Base-by-base conservation (phyloP, 1,139 yeast genomes). In the Yamadazyma songkhlaensis region DNA sequence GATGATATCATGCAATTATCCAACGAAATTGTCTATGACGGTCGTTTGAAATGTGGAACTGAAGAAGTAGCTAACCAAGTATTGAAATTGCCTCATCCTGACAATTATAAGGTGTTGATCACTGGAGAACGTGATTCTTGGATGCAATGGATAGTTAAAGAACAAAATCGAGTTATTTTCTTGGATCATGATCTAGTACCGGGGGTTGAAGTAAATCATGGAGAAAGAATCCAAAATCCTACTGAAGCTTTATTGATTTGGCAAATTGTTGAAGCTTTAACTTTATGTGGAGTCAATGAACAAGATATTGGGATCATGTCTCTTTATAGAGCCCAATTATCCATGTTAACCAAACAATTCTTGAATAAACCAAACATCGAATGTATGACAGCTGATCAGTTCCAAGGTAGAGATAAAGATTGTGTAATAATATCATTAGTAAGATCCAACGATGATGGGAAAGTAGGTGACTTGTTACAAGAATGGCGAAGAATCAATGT, bases 401-500 rank as follows among this genome's bases (percentile, higher is more conserved):
- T 85, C 48, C 98, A 94, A 60, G 99, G 98, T 0, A 73, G 97
- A 39, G 99, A 94, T 57, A 92, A 89, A 57, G 94, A 89, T 36
- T 83, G 96, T 50, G 80, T 94, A 10, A 77, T 94, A 2, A 79
- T 94, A 6, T 89, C 97, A 1, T 63, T 92, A 46, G 97, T 90
- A 3, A 69, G 96, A 32, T 83, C 96, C 2, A 92, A 90, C 54
- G 64, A 67, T 2, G 74, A 76, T n/a, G 67, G 72, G 10, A 72
- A 69, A 37, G 80, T 85, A 1, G 97, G 98, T 1, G 87, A 85
- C 29, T 66, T 92, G 37, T 63, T 92, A 29, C 79, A 76, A 44
- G 98, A 92, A 51, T 84, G 97, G 92, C 71, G 97, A 47, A 73
- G 98, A 45, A 75, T 94, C 36, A 92, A 92, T 59, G 98, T 94